phyloP scores from a whole-genome alignment of 768 basidiomycete species.

The Suillus alpinus region DNA sequence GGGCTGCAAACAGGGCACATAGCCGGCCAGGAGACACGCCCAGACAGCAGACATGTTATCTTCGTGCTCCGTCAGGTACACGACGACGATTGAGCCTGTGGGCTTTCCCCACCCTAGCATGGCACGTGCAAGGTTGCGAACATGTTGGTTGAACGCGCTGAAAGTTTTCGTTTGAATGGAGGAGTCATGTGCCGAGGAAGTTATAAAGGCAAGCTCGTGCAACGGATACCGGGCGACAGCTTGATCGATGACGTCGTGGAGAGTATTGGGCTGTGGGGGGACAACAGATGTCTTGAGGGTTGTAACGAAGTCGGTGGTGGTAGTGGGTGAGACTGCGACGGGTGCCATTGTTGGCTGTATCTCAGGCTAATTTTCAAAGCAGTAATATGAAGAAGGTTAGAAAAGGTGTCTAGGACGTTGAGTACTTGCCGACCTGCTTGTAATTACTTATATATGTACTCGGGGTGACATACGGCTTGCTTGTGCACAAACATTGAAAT shows the following conservation, averaged over 20 bases:
- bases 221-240: constrained; percentile 21
- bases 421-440: constrained; percentile 1
- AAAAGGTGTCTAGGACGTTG: constrained; percentile 4
- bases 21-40: constrained; percentile 30
- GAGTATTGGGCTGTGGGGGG: constrained; percentile 11
- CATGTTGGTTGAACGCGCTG: constrained; percentile 14
- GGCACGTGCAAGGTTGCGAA: constrained; percentile 20
- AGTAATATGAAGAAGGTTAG: neutral
- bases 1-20: constrained; percentile 30
- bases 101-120: constrained; percentile 24
- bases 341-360: constrained; percentile 12
- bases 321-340: constrained; percentile 10
- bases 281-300: neutral
- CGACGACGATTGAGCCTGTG: constrained; percentile 22
- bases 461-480: neutral
- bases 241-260: constrained; percentile 21
- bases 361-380: neutral
- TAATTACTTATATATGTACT: constrained; percentile 17
- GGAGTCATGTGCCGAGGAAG: constrained; percentile 29
- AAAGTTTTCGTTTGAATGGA: constrained; percentile 26
- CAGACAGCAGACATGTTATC: constrained; percentile 33
- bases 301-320: constrained; percentile 9
- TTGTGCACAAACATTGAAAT: neutral
- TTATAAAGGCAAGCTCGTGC: constrained; percentile 25
- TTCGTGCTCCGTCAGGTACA: constrained; percentile 32